Evolutionary conservation across 441 rosid genomes (phyloP), one percentile per base, ranked within the genome.

Genomic region (Pelargonium cotyledonis): DNA sequence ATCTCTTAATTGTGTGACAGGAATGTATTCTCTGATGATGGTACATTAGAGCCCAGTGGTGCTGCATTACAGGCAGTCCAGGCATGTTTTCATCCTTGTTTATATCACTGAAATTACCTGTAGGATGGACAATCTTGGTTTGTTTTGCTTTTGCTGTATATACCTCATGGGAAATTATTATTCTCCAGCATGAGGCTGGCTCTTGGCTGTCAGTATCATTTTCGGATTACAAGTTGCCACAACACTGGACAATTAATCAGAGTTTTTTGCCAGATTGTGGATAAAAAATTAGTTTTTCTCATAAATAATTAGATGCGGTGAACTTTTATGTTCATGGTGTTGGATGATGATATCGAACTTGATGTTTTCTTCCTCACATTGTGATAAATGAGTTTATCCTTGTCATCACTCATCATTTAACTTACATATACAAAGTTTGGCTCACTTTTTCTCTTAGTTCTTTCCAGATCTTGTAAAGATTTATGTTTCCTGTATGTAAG

Each of bases 21-120:
- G 89, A 95, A 95, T 77, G 71, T 92, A 63, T 90, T 95, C 71
- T 92, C 90, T 41, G 96, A 95, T 70, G 95, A 88, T 80, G 99
- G 97, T 62, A 70, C 80, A 46, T 78, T 86, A 64, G 79, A 83
- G 80, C 96, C 91, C 55, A 88, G 82, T 60, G 79, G 67, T 72
- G 67, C 84, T 61, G 91, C 90, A 21, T 76, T 83, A 67, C 79
- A 69, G 68, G 81, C 88, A 70, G 95, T 86, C 44, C 88, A 92
- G 92, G 99, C 76, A 86, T 83, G 86, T 70, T 68, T 67, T 80
- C 67, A 64, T 70, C 63, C 74, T 81, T 75, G n/a, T 57, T 78
- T 67, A 77, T 68, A n/a, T 67, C 18, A 4, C 26, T 70, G 2
- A 66, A 38, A 29, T 69, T 18, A 15, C 14, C n/a, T n/a, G n/a